Evolutionary conservation across 2,329 filamentous ascomycete species (phyloP).

Genomic region (Fusarium sp.): DNA sequence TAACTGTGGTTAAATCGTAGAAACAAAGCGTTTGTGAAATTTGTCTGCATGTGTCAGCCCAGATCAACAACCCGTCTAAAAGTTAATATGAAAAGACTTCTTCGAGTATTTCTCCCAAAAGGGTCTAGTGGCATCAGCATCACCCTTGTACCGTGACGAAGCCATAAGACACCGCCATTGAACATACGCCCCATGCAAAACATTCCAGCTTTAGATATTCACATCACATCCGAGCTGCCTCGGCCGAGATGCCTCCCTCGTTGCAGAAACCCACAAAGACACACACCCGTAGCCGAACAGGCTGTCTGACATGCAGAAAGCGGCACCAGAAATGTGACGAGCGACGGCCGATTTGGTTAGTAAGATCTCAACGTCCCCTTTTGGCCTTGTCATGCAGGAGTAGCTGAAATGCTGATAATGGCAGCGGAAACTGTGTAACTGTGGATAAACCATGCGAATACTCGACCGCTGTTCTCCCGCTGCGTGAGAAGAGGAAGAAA

Average conservation of each 20-base stretch:
- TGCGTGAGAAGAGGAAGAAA: slow-evolving; percentile 38
- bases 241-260: background rate
- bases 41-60: too few species aligned
- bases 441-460: slow-evolving; percentile 27
- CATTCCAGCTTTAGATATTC: background rate
- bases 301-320: slow-evolving; percentile 43
- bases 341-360: slow-evolving; percentile 38
- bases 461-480: slow-evolving; percentile 18
- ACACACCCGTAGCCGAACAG: slow-evolving; percentile 40
- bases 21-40: too few species aligned
- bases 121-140: slow-evolving; percentile 5
- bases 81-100: too few species aligned
- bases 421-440: slow-evolving; percentile 31
- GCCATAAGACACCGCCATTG: background rate
- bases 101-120: slow-evolving; percentile 31
- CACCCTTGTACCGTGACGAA: background rate
- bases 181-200: too few species aligned
- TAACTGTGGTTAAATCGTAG: too few species aligned
- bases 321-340: slow-evolving; percentile 42
- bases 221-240: background rate
- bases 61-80: too few species aligned
- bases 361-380: background rate
- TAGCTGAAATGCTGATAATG: background rate
- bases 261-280: slow-evolving; percentile 12
- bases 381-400: too few species aligned